phyloP scores from a whole-genome alignment of 805 yeast species.

The Tetrapisispora pingtungensis region DNA sequence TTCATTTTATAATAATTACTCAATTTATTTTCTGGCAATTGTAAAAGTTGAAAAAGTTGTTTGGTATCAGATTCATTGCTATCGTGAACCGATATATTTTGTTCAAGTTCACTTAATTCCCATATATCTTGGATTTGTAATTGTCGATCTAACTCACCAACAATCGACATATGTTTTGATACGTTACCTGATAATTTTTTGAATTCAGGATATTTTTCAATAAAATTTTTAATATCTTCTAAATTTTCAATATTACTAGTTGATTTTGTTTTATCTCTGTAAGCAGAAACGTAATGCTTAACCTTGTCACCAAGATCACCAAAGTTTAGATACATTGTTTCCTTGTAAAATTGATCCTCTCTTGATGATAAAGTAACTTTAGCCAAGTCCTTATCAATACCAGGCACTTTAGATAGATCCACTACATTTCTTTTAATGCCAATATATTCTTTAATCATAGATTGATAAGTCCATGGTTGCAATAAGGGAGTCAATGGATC shows the following conservation, averaged over 20 bases:
- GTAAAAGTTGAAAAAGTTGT: slow-evolving; percentile 47
- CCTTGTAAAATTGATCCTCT: slow-evolving; percentile 67
- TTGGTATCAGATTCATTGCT: slow-evolving; percentile 47
- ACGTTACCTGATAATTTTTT: slow-evolving; percentile 80
- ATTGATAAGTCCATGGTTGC: slow-evolving; percentile 95
- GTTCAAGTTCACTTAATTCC: slow-evolving; percentile 86
- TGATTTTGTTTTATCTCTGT: slow-evolving; percentile 70
- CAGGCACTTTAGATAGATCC: slow-evolving; percentile 47
- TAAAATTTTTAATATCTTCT: slow-evolving; percentile 81
- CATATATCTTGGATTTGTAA: slow-evolving; percentile 59
- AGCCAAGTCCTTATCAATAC: slow-evolving; percentile 45
- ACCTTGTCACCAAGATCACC: slow-evolving; percentile 90
- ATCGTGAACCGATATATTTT: slow-evolving; percentile 61
- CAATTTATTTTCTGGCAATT: slow-evolving; percentile 28
- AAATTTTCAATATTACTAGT: slow-evolving; percentile 60
- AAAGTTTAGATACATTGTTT: slow-evolving; percentile 80
- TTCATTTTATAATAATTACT: slow-evolving; percentile 55
- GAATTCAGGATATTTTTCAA: slow-evolving; percentile 91
- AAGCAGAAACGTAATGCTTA: slow-evolving; percentile 72
- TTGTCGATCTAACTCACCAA: slow-evolving; percentile 72
- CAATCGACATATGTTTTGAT: slow-evolving; percentile 83
- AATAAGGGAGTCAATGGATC: slow-evolving; percentile 92
- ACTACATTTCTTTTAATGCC: slow-evolving; percentile 79
- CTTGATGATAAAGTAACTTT: slow-evolving; percentile 58
- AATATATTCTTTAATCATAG: slow-evolving; percentile 90